These are phyloP conservation scores for Lupinus albus DNA, from an alignment of 306 rosid species.

Conservation along the genomic window DNA sequence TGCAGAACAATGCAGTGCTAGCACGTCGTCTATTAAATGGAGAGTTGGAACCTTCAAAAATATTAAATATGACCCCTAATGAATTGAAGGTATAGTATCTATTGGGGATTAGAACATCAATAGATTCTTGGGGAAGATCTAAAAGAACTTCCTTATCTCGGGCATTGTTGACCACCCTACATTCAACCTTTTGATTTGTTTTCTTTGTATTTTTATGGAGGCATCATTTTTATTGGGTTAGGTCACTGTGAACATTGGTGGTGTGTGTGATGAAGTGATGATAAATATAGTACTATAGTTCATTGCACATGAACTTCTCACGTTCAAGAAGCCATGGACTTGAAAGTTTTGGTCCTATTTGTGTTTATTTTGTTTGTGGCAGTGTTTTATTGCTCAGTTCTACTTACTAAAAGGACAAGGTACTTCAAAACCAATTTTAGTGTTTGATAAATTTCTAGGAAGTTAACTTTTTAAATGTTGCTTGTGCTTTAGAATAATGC, in stretches of 20 bases:
- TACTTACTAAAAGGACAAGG: background rate
- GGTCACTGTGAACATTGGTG: background rate
- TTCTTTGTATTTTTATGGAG: slow-evolving; percentile 21
- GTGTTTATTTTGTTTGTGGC: slow-evolving; percentile 10
- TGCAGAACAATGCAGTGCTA: slow-evolving; percentile 62
- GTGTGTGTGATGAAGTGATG: slow-evolving; percentile 20
- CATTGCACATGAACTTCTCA: background rate
- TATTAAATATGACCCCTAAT: slow-evolving; percentile 77
- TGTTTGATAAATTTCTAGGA: background rate
- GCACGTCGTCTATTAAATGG: slow-evolving; percentile 72
- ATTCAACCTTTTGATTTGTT: slow-evolving; percentile 25
- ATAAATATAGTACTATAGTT: slow-evolving; percentile 17
- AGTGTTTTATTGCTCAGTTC: slow-evolving; percentile 16
- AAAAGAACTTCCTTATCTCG: background rate
- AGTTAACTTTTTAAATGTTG: background rate
- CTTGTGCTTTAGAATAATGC: background rate
- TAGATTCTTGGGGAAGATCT: slow-evolving; percentile 29
- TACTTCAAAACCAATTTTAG: background rate
- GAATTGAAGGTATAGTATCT: slow-evolving; percentile 76
- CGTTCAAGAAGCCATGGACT: slow-evolving; percentile 1
- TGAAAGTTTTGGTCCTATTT: slow-evolving; percentile 2
- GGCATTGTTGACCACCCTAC: slow-evolving; percentile 15
- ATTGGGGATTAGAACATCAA: slow-evolving; percentile 12
- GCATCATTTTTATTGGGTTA: slow-evolving; percentile 17
- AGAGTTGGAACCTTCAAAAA: slow-evolving; percentile 76